Conservation (phyloP, 331 rosid genomes). For the Quercus lobata region DNA sequence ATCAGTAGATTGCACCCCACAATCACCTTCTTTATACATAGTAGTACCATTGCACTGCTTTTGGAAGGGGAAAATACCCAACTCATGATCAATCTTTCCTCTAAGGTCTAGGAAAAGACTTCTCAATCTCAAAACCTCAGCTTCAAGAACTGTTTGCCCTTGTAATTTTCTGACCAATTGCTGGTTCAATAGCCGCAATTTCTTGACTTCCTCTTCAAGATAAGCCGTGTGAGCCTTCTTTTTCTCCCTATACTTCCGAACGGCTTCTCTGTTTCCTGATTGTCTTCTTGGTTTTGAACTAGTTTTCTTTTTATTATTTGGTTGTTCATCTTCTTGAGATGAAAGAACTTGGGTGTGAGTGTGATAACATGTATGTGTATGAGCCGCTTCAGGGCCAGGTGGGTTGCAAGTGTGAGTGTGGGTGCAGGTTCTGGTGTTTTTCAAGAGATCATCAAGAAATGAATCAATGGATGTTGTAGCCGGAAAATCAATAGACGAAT, state of each 20-base stretch:
- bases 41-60: conserved; percentile 21
- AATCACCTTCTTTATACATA: conserved; percentile 18
- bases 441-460: conserved; percentile 31
- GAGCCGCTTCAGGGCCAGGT: conserved; percentile 56
- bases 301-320: conserved; percentile 16
- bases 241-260: conserved; percentile 69
- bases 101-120: conserved; percentile 40
- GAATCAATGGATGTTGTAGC: conserved; percentile 37
- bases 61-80: conserved; percentile 46
- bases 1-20: conserved; percentile 17
- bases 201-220: conserved; percentile 65
- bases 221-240: conserved; percentile 67
- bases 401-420: conserved; percentile 80
- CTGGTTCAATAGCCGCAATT: conserved; percentile 54
- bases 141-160: conserved; percentile 52
- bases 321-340: conserved; percentile 35
- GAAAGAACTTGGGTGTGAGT: conserved; percentile 59
- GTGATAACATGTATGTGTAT: conserved; percentile 69
- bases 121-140: conserved; percentile 51
- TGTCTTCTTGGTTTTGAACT: conserved; percentile 28
- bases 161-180: conserved; percentile 47
- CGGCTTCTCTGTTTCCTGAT: conserved; percentile 66
- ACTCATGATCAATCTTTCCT: conserved; percentile 49
- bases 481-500: conserved; percentile 38
- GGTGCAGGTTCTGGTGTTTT: conserved; percentile 48